Evolutionary conservation across 2,329 filamentous ascomycete genomes (phyloP).

Genomic region (Ophiostoma sp.): DNA sequence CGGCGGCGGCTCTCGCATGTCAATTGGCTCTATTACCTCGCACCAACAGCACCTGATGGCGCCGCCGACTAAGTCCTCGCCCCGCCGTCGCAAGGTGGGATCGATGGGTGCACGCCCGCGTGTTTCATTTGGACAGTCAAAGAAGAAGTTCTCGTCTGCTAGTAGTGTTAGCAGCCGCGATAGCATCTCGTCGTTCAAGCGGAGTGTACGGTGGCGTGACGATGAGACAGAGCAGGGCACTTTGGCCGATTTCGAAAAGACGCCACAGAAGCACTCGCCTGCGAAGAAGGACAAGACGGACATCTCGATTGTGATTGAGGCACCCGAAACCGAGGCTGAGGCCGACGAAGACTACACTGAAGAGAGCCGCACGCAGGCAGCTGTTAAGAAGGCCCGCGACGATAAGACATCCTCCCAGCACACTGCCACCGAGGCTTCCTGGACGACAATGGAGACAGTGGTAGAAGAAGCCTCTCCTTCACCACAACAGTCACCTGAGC

Average conservation of each 20-base stretch:
- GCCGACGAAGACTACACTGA: neutral
- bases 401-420: constrained; percentile 12
- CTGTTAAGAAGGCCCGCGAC: neutral
- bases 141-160: constrained; percentile 56
- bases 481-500: constrained; percentile 41
- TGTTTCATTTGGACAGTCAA: constrained; percentile 75
- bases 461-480: constrained; percentile 19
- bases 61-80: constrained; percentile 71
- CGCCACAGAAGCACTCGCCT: constrained; percentile 62
- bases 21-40: neutral
- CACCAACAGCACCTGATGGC: constrained; percentile 36
- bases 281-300: constrained; percentile 41
- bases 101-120: constrained; percentile 59
- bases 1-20: neutral
- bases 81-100: constrained; percentile 65
- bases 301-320: constrained; percentile 14
- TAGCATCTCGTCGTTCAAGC: constrained; percentile 47
- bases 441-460: constrained; percentile 22
- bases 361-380: neutral
- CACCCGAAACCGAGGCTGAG: constrained; percentile 7
- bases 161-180: constrained; percentile 15
- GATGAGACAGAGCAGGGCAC: constrained; percentile 78
- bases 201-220: constrained; percentile 85
- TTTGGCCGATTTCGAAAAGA: constrained; percentile 86
- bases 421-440: neutral